These are phyloP conservation scores for Aspergillus quadrilineatus DNA, from an alignment of 2,329 filamentous ascomycete species.

Conservation along the genomic window DNA sequence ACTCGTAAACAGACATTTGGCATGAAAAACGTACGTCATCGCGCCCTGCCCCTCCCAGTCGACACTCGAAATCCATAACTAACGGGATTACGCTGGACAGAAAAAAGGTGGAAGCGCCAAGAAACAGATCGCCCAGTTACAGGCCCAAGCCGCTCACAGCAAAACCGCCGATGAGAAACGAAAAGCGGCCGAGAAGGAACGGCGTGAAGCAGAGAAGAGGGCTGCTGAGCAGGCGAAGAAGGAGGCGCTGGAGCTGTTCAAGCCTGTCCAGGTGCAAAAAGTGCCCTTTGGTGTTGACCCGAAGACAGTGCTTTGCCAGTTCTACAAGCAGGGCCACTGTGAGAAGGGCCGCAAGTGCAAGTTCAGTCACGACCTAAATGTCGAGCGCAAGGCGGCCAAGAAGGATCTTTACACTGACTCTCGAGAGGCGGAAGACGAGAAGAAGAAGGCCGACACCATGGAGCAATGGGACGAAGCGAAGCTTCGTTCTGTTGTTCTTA, in stretches of 20 bases:
- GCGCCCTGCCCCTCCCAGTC: neutral
- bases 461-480: constrained; percentile 98
- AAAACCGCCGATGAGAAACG: constrained; percentile 86
- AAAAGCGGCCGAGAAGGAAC: constrained; percentile 64
- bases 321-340: constrained; percentile 95
- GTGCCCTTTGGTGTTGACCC: constrained; percentile 97
- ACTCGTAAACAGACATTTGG: constrained; percentile 69
- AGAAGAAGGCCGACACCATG: constrained; percentile 86
- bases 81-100: constrained; percentile 31
- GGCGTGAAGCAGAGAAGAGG: constrained; percentile 81
- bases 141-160: constrained; percentile 68
- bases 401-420: constrained; percentile 85
- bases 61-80: constrained; percentile 15
- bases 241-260: constrained; percentile 80
- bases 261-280: constrained; percentile 93
- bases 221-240: constrained; percentile 81
- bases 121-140: constrained; percentile 83
- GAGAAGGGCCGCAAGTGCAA: constrained; percentile 99
- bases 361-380: constrained; percentile 85
- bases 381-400: constrained; percentile 92
- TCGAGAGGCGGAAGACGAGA: constrained; percentile 66
- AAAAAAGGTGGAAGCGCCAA: constrained; percentile 93
- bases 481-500: constrained; percentile 81
- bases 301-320: constrained; percentile 94
- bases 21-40: constrained; percentile 79